Evolutionary conservation across 202 grass and related monocot species (phyloP), one percentile per base, ranked within the genome.

Genomic region (Panicum hallii): DNA sequence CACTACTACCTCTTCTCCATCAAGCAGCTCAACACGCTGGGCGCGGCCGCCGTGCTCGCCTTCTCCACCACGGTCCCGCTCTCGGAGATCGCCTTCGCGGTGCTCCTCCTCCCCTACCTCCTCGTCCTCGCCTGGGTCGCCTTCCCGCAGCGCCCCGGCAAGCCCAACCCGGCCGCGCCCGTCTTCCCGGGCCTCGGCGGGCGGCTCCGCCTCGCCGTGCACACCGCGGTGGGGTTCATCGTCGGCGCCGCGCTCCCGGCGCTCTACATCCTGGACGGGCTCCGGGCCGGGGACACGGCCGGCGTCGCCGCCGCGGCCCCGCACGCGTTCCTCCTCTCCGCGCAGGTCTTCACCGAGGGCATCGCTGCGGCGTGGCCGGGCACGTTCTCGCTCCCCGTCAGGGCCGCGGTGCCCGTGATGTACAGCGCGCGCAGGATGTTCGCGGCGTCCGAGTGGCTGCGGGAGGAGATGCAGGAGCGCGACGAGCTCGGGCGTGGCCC

Each of bases 341-440:
- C 87, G 36, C 95, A 98, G 90, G 86, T 93, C 15, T 95, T 98
- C 80, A 85, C 92, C 11, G 92, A 98, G 92, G 89, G 93, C 64
- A 6, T 98, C 63, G 53, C 50, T 0, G 67, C 84, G 0, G 89
- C 92, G 14, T 98, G 85, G 61, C 82, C 85, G 0, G 63, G 81
- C 16, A 40, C 70, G 32, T 98, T 98, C 87, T 95, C 95, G 17
- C 87, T 95, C 72, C 95, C 95, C 44, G 79, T 89, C 5, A 76
- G 87, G 81, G 92, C 85, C 61, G 85, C 91, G 16, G 90, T 93
- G 19, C 82, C 79, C 15, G 82, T 95, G 9, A 79, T 88, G 76
- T 95, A 91, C 93, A 87, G 92, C 87, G 83, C 80, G 4, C 86
- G 88, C 72, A 82, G 95, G 84, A 86, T 98, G 42, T 95, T 98